Evolutionary conservation across 306 rosid genomes (phyloP).

Genomic region (Trichosanthes cucumerina): DNA sequence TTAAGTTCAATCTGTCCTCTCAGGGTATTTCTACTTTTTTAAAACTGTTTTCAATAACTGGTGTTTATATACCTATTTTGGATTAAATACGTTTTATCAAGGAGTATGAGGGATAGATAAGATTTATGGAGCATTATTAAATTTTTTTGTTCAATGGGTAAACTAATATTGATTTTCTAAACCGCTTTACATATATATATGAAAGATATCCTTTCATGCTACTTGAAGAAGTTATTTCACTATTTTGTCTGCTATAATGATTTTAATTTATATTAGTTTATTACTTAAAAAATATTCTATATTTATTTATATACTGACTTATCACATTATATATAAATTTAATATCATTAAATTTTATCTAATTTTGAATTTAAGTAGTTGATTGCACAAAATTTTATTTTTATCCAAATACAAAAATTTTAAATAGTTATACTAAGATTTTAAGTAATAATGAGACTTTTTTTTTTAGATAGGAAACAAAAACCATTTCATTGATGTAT

Average conservation of each 20-base stretch:
- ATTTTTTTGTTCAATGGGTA: no score
- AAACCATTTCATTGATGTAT: not conserved
- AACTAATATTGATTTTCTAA: not conserved
- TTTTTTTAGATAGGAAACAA: no score
- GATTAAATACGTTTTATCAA: not conserved
- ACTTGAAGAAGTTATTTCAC: no score
- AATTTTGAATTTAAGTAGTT: not conserved
- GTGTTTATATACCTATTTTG: not conserved
- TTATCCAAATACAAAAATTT: not conserved
- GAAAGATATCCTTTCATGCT: no score
- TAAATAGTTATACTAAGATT: not conserved
- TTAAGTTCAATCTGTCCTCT: not conserved
- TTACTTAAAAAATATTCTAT: no score
- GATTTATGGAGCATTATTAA: not conserved
- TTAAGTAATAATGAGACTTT: not conserved
- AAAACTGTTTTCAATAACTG: not conserved
- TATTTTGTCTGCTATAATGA: not conserved
- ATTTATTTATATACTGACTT: not conserved
- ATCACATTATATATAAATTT: not conserved
- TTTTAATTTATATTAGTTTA: no score
- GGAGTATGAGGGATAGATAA: not conserved
- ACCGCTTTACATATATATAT: no score
- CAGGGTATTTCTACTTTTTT: not conserved
- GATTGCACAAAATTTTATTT: not conserved
- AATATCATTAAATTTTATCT: not conserved